Percentiles rank a stretch among this genome's conserved stretches.
Evolutionary conservation across 371 early-diverging fungal species (phyloP).

Genomic region (Mucor mucedo): DNA sequence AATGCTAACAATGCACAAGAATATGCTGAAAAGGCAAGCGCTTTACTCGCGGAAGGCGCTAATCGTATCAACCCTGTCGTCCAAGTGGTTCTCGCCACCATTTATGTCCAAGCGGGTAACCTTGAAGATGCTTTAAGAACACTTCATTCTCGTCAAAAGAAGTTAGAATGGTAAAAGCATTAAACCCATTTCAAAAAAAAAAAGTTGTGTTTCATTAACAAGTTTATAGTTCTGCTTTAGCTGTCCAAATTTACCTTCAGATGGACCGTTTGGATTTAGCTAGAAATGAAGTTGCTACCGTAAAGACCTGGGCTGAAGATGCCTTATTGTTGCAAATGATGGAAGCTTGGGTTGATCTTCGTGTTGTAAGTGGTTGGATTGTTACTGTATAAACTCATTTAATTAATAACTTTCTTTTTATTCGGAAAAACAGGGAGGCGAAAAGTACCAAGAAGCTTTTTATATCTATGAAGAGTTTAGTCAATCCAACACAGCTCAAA

Average conservation of each 20-base stretch:
- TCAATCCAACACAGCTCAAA: constrained; percentile 74
- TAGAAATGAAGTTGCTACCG: constrained; percentile 71
- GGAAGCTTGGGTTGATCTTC: constrained; percentile 90
- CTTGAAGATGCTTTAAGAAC: constrained; percentile 64
- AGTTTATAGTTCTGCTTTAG: constrained; percentile 69
- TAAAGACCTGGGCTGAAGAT: constrained; percentile 89
- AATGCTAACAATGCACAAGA: constrained; percentile 28
- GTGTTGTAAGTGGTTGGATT: constrained; percentile 49
- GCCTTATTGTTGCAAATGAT: constrained; percentile 90
- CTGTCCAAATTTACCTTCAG: constrained; percentile 78
- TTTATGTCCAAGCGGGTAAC: constrained; percentile 50
- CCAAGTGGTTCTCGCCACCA: constrained; percentile 51
- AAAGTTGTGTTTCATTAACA: not conserved
- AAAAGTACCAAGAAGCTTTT: constrained; percentile 85
- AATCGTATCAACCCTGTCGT: constrained; percentile 50
- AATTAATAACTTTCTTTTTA: not conserved
- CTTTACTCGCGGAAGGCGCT: constrained; percentile 52
- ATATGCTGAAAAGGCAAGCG: constrained; percentile 42
- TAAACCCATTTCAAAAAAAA: too few species aligned
- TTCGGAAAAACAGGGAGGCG: constrained; percentile 62
- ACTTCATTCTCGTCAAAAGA: constrained; percentile 70
- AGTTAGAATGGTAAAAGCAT: constrained; percentile 75
- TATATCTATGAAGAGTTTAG: constrained; percentile 95
- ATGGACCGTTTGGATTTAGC: constrained; percentile 91
- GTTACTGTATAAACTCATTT: not conserved